Evolutionary conservation across 805 yeast genomes (phyloP).

Genomic region (Sungouiozyma intestinalis): DNA sequence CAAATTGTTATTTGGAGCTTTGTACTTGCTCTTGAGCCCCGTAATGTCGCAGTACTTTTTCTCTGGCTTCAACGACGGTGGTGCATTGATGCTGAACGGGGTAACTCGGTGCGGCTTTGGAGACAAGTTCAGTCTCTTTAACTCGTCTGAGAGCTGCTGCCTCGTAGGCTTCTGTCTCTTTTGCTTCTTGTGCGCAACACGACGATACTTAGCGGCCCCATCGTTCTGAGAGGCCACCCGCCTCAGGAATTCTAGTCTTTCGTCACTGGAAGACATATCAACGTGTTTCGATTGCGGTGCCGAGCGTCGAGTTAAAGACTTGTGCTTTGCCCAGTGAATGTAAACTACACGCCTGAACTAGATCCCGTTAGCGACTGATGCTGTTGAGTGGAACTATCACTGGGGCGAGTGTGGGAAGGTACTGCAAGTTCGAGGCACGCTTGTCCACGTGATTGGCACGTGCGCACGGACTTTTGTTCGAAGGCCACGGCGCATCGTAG

Average conservation of each 20-base stretch:
- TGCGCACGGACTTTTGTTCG: no score
- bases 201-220: constrained; percentile 27
- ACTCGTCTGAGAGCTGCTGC: constrained; percentile 70
- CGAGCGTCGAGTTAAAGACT: no score
- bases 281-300: no score
- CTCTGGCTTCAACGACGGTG: constrained; percentile 74
- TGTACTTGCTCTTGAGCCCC: constrained; percentile 72
- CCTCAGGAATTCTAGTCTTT: constrained; percentile 22
- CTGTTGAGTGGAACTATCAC: no score
- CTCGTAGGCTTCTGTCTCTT: constrained; percentile 62
- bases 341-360: no score
- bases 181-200: constrained; percentile 50
- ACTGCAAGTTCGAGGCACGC: no score
- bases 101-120: constrained; percentile 40
- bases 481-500: no score
- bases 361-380: no score
- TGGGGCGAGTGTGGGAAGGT: no score
- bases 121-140: constrained; percentile 42
- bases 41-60: constrained; percentile 90
- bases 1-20: constrained; percentile 61
- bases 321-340: no score
- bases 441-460: no score
- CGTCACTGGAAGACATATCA: constrained; percentile 7
- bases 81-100: constrained; percentile 64
- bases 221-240: constrained; percentile 15